These are phyloP conservation scores for Ogataea zsoltii DNA, from an alignment of 805 yeast genomes.

Conservation along the genomic window DNA sequence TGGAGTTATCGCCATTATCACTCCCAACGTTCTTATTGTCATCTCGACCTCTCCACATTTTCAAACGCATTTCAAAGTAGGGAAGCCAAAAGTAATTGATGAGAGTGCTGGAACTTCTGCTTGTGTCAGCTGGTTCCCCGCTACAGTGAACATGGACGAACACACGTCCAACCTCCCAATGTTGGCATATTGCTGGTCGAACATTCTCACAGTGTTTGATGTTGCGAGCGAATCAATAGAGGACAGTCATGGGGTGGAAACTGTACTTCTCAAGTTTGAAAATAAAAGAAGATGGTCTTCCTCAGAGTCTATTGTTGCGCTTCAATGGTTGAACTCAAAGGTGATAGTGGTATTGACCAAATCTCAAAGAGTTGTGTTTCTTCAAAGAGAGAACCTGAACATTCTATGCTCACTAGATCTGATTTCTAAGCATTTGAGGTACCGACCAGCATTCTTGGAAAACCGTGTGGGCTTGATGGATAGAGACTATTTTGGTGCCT, in stretches of 20 bases:
- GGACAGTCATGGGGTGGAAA: slow-evolving; percentile 27
- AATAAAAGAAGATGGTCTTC: slow-evolving; percentile 44
- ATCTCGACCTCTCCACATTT: slow-evolving; percentile 54
- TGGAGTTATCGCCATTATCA: slow-evolving; percentile 62
- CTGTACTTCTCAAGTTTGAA: slow-evolving; percentile 35
- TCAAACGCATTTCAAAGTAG: slow-evolving; percentile 54
- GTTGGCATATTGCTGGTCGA: slow-evolving; percentile 72
- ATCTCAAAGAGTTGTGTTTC: slow-evolving; percentile 45
- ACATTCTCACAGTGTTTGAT: slow-evolving; percentile 56
- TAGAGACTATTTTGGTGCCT: slow-evolving; percentile 30
- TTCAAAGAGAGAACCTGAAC: slow-evolving; percentile 42
- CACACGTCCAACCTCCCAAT: slow-evolving; percentile 39
- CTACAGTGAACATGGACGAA: slow-evolving; percentile 31
- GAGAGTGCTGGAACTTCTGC: slow-evolving; percentile 40
- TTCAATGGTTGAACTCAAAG: slow-evolving; percentile 56
- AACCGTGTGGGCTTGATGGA: slow-evolving; percentile 18
- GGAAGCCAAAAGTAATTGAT: slow-evolving; percentile 43
- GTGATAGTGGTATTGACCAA: slow-evolving; percentile 43
- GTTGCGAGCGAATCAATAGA: slow-evolving; percentile 37
- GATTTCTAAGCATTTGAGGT: slow-evolving; percentile 39
- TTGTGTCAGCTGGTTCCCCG: slow-evolving; percentile 66
- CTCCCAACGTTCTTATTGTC: slow-evolving; percentile 49
- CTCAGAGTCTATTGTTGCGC: slow-evolving; percentile 49
- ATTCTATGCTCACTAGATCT: slow-evolving; percentile 39
- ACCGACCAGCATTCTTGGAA: slow-evolving; percentile 7